These are phyloP conservation scores for Hyaloscypha variabilis DNA, from an alignment of 495 filamentous ascomycete genomes.

Conservation along the genomic window DNA sequence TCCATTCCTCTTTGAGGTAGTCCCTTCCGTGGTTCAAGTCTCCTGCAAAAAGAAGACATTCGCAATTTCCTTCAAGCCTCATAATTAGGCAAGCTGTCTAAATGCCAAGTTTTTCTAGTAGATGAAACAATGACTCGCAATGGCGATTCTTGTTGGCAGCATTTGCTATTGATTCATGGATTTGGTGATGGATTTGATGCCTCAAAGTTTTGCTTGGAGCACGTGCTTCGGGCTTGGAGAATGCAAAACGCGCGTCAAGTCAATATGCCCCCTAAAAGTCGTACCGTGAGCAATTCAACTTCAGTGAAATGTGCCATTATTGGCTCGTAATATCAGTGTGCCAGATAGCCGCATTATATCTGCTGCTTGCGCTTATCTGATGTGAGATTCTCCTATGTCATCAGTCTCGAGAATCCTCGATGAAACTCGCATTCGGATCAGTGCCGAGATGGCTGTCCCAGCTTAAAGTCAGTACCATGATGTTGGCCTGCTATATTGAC, in stretches of 20 bases:
- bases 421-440: too few relatives aligned
- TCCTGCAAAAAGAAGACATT: background rate
- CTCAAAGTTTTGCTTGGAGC: background rate
- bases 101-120: background rate
- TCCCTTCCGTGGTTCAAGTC: background rate
- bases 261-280: too few relatives aligned
- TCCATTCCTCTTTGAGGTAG: background rate
- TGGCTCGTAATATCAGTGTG: background rate
- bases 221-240: background rate
- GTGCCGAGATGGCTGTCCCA: background rate
- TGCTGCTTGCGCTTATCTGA: background rate
- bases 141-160: background rate
- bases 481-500: background rate
- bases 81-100: background rate
- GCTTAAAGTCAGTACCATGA: background rate
- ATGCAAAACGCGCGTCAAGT: too few relatives aligned
- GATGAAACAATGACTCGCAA: background rate
- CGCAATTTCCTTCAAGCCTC: background rate
- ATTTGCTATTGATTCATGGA: background rate
- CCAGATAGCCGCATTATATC: background rate
- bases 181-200: too few relatives aligned
- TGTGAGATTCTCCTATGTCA: background rate
- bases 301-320: background rate
- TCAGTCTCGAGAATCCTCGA: background rate
- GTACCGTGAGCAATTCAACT: background rate